Base-by-base conservation (phyloP, 352 stramenopile genomes). In the Phytopythium montanum region DNA sequence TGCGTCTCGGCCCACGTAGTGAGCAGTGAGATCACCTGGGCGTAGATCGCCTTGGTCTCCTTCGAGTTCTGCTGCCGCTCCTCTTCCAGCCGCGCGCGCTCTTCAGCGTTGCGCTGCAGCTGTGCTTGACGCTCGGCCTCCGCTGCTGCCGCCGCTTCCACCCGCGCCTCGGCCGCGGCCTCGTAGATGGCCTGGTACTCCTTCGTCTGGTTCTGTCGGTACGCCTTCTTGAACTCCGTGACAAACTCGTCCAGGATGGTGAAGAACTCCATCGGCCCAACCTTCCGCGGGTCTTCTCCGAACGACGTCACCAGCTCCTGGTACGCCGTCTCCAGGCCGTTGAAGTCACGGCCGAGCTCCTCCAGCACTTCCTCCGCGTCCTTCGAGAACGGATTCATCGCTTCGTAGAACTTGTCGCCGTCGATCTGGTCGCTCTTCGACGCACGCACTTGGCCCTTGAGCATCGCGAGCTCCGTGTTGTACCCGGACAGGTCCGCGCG, bases 171-270 rank as follows among this genome's bases (percentile, higher is more conserved):
- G 18, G 68, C 68, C 14, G 79, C 79, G 42, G 69, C 73, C n/a
- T 92, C 81, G 29, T 88, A 95, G 44, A 93, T 91, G 2, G 75
- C 53, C 54, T 90, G 76, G 52, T 85, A 91, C 61, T 95, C 85
- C 63, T 95, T 95, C 6, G 82, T 92, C 53, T 95, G 85, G 42
- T 95, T 95, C 62, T 92, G 81, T 31, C 85, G 83, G 46, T 92
- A 95, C 0, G 85, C 85, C 59, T 95, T 95, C 68, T 95, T 95
- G 61, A 95, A 92, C 51, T 93, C 86, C 2, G 68, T 86, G 39
- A 91, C 77, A 56, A 95, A 95, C 54, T 94, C 82, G 50, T 94
- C 80, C 45, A 95, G 25, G 54, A 92, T 88, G 14, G 74, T 70
- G 48, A 95, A 95, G 54, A 94, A 95, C 25, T 93, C 83, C 61